Evolutionary conservation across 495 filamentous ascomycete species (phyloP).

Genomic region (Achaetomiella virescens): DNA sequence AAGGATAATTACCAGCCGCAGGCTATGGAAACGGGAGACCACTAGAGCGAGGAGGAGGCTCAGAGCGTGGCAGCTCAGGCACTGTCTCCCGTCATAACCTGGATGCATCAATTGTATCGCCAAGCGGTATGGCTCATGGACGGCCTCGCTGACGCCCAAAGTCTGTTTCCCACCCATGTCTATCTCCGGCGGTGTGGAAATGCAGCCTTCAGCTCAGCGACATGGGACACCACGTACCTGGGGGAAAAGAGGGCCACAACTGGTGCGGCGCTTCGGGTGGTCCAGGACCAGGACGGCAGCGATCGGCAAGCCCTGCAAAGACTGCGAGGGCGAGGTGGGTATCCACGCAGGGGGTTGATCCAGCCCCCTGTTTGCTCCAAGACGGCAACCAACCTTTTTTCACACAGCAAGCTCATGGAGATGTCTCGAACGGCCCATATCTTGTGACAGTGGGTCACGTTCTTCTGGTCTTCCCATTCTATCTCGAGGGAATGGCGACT

Average conservation of each 20-base stretch:
- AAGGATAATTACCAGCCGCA: neutral
- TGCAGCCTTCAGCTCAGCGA: neutral
- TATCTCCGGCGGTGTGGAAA: neutral
- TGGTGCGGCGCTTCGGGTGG: neutral
- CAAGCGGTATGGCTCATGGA: neutral
- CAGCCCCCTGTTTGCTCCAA: neutral
- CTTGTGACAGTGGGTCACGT: neutral
- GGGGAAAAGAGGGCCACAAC: neutral
- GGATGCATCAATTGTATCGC: neutral
- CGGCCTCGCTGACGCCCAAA: neutral
- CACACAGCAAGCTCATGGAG: neutral
- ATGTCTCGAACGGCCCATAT: neutral
- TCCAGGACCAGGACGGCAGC: neutral
- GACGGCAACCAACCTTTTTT: neutral
- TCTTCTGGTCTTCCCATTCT: neutral
- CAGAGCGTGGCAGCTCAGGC: too few relatives aligned
- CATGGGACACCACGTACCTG: neutral
- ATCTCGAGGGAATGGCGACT: neutral
- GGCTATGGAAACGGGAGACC: neutral
- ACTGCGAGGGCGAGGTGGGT: neutral
- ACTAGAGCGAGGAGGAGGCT: neutral
- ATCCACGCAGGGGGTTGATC: neutral
- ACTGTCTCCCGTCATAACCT: too few relatives aligned
- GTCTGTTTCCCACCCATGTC: neutral
- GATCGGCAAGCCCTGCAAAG: conserved; percentile 6